Conservation (phyloP, 176 grass and related monocot genomes). For the Avena insularis region DNA sequence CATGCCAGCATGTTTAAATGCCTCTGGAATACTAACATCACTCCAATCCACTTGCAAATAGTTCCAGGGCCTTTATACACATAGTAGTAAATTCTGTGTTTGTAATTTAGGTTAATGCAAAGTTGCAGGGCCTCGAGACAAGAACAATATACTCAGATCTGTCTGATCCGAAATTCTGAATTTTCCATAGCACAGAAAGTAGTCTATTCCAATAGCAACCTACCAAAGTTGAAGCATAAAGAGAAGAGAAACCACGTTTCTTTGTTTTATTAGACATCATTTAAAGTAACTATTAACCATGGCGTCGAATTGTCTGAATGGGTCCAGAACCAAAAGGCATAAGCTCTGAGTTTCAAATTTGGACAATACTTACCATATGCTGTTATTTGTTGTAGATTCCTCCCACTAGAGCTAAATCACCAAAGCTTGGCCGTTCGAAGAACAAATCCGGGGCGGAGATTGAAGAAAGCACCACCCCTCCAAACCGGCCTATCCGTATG, state of each 20-base stretch:
- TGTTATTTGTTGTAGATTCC: slow-evolving; percentile 51
- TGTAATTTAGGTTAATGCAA: background rate
- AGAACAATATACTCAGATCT: background rate
- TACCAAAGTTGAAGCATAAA: slow-evolving; percentile 7
- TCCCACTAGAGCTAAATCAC: slow-evolving; percentile 64
- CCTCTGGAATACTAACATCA: no score
- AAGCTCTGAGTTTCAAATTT: background rate
- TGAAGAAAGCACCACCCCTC: slow-evolving; percentile 44
- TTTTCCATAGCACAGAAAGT: background rate
- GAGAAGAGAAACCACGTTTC: background rate
- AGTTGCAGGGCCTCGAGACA: background rate
- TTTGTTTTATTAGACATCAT: background rate
- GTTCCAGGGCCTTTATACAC: background rate
- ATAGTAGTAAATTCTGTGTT: background rate
- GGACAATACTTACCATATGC: background rate
- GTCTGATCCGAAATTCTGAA: background rate
- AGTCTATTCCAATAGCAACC: slow-evolving; percentile 4
- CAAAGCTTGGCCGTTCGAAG: slow-evolving; percentile 68
- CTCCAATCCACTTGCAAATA: no score
- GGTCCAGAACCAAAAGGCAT: background rate
- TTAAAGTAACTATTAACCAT: background rate
- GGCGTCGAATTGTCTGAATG: background rate
- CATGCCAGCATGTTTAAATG: no score
- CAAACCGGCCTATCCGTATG: slow-evolving; percentile 22
- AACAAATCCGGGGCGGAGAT: slow-evolving; percentile 45